These are phyloP conservation scores for Amylocystis lapponica DNA, from an alignment of 768 basidiomycete genomes.

Conservation along the genomic window DNA sequence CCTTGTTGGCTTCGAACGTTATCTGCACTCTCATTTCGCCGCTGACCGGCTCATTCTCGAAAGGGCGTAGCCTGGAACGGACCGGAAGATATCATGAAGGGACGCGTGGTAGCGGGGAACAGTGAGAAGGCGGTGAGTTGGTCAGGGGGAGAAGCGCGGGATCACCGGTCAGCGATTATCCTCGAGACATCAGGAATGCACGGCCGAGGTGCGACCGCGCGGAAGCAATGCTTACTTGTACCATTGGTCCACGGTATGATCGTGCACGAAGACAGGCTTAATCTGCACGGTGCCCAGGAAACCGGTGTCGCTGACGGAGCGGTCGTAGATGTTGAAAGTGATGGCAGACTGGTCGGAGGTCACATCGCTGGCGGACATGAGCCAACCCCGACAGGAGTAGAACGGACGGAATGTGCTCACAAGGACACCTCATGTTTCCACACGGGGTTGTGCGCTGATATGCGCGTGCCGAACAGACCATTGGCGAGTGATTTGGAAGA, in stretches of 20 bases:
- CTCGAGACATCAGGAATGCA: neutral
- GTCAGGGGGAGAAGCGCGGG: conserved; percentile 3
- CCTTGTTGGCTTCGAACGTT: conserved; percentile 88
- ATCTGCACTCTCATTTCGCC: conserved; percentile 95
- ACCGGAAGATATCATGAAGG: too few species aligned
- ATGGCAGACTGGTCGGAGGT: conserved; percentile 82
- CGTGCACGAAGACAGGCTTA: conserved; percentile 86
- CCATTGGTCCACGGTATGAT: conserved; percentile 96
- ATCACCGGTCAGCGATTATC: neutral
- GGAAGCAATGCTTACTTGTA: conserved; percentile 64
- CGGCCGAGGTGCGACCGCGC: neutral
- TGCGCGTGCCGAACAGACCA: conserved; percentile 51
- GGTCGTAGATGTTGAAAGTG: conserved; percentile 90
- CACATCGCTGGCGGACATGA: conserved; percentile 65
- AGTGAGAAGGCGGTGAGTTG: conserved; percentile 13
- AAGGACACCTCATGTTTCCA: conserved; percentile 99
- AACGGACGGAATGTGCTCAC: conserved; percentile 44
- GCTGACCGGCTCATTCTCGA: conserved; percentile 76
- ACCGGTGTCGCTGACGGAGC: conserved; percentile 70
- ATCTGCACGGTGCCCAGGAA: conserved; percentile 92
- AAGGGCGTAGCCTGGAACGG: conserved; percentile 57
- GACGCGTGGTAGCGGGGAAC: conserved; percentile 12
- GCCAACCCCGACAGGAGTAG: conserved; percentile 1
- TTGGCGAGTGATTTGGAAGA: conserved; percentile 13
- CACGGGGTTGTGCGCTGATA: conserved; percentile 82